phyloP scores from a whole-genome alignment of 2,329 filamentous ascomycete genomes.

The Claviceps monticola region DNA sequence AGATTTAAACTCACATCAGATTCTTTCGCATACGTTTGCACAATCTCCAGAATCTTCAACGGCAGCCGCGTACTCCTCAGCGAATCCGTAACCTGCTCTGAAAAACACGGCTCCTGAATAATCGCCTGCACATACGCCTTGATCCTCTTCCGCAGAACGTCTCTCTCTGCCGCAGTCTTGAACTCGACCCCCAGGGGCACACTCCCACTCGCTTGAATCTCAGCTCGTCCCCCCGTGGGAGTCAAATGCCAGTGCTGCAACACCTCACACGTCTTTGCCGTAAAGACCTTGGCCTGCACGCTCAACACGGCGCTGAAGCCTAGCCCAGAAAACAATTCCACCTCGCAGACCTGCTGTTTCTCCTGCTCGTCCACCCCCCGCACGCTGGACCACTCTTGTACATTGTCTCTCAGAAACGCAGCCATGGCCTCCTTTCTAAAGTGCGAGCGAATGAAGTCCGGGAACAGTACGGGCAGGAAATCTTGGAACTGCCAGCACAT shows the following conservation, averaged over 20 bases:
- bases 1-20: conserved; percentile 23
- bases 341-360: conserved; percentile 19
- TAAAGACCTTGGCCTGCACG: conserved; percentile 39
- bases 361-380: conserved; percentile 21
- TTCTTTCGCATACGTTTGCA: conserved; percentile 32
- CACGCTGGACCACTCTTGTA: conserved; percentile 29
- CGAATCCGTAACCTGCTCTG: conserved; percentile 35
- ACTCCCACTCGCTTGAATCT: conserved; percentile 27
- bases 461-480: conserved; percentile 38
- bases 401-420: conserved; percentile 34
- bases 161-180: conserved; percentile 25
- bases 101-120: conserved; percentile 31
- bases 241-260: conserved; percentile 37
- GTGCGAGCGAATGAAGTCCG: conserved; percentile 35
- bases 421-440: conserved; percentile 36
- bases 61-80: conserved; percentile 32
- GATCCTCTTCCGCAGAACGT: conserved; percentile 30
- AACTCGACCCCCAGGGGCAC: conserved; percentile 38
- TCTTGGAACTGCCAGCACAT: conserved; percentile 47
- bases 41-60: conserved; percentile 30
- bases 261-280: conserved; percentile 31
- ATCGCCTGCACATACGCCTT: conserved; percentile 37
- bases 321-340: conserved; percentile 35
- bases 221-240: conserved; percentile 21
- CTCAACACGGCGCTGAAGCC: conserved; percentile 30